These are phyloP conservation scores for Colletotrichum chrysophilum DNA, from an alignment of 2,329 filamentous ascomycete species.

Conservation along the genomic window DNA sequence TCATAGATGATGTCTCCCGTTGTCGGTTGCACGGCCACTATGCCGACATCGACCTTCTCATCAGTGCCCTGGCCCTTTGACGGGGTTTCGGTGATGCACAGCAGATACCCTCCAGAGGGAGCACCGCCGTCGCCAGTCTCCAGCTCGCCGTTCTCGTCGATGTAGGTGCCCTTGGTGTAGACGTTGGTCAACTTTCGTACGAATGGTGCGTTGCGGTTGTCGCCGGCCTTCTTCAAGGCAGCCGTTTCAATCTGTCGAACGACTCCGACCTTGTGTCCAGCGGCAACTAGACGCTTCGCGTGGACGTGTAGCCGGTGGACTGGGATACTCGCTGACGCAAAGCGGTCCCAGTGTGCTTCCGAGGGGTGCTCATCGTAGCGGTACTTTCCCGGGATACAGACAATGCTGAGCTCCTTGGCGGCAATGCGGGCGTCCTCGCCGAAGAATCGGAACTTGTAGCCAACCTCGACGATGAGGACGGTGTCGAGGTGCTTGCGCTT, in stretches of 20 bases:
- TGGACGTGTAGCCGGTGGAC: slow-evolving; percentile 92
- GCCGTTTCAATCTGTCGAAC: slow-evolving; percentile 95
- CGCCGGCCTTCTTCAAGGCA: slow-evolving; percentile 91
- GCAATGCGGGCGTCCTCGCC: slow-evolving; percentile 92
- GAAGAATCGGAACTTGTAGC: slow-evolving; percentile 98
- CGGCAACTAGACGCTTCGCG: slow-evolving; percentile 88
- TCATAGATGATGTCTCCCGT: slow-evolving; percentile 97
- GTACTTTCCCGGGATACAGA: slow-evolving; percentile 95
- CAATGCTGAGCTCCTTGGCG: slow-evolving; percentile 89
- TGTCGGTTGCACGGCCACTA: slow-evolving; percentile 92
- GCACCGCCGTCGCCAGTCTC: slow-evolving; percentile 58
- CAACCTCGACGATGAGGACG: slow-evolving; percentile 89
- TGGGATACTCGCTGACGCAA: slow-evolving; percentile 95
- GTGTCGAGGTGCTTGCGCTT: slow-evolving; percentile 92
- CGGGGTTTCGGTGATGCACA: slow-evolving; percentile 88
- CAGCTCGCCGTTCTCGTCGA: slow-evolving; percentile 88
- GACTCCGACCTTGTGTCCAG: slow-evolving; percentile 95
- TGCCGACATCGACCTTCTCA: slow-evolving; percentile 89
- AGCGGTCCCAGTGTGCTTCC: slow-evolving; percentile 89
- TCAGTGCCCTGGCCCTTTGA: slow-evolving; percentile 83
- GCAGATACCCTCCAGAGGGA: slow-evolving; percentile 80
- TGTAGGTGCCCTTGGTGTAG: slow-evolving; percentile 97
- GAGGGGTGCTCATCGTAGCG: slow-evolving; percentile 93
- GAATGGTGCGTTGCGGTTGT: slow-evolving; percentile 93
- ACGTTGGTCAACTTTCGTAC: slow-evolving; percentile 92